phyloP scores from a whole-genome alignment of 768 basidiomycete genomes.

The Leccinum obscurum region DNA sequence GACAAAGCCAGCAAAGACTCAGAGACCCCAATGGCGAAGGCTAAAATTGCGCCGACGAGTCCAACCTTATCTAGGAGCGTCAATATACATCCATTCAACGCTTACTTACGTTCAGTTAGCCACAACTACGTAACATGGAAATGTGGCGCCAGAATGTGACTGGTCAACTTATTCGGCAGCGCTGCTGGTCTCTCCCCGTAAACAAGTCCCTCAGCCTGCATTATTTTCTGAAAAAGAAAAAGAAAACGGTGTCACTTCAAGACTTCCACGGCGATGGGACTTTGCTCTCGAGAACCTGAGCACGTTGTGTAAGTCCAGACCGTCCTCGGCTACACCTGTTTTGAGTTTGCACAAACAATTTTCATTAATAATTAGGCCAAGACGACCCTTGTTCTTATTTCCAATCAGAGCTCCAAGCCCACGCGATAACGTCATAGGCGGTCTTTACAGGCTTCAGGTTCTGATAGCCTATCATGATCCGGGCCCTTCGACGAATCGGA shows the following conservation, averaged over 20 bases:
- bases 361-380: neutral
- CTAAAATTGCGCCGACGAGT: neutral
- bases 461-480: too few relatives aligned
- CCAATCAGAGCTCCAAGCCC: neutral
- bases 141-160: neutral
- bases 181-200: neutral
- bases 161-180: neutral
- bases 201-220: neutral
- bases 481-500: too few relatives aligned
- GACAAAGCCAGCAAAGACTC: neutral
- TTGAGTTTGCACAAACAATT: neutral
- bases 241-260: neutral
- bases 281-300: neutral
- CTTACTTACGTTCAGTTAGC: neutral
- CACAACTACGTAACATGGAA: neutral
- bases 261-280: neutral
- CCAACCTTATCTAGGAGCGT: neutral
- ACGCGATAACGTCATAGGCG: neutral
- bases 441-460: too few relatives aligned
- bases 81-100: neutral
- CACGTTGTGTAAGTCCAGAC: neutral
- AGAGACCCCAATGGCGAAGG: neutral
- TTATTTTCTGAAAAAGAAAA: neutral
- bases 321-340: neutral
- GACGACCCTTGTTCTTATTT: neutral